Percentiles rank a stretch among this genome's conserved stretches.
These are phyloP conservation scores for Wickerhamiella sorbophila DNA, from an alignment of 805 yeast genomes.

Conservation along the genomic window DNA sequence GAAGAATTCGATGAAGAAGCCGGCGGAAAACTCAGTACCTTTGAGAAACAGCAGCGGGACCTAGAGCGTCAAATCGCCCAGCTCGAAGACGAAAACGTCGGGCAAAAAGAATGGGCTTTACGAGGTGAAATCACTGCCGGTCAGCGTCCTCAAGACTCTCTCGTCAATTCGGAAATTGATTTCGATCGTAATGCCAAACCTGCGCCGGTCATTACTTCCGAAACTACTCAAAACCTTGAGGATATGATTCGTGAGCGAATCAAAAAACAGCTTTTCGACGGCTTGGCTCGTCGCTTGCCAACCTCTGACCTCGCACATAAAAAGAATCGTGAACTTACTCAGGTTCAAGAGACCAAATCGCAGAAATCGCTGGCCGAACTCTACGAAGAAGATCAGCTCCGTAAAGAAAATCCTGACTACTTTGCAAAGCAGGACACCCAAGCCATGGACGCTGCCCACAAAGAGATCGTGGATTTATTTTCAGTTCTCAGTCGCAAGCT, in stretches of 20 bases:
- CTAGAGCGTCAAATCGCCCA: constrained; percentile 63
- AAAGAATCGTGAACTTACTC: constrained; percentile 31
- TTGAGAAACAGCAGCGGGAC: constrained; percentile 67
- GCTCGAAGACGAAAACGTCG: constrained; percentile 76
- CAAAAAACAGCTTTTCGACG: constrained; percentile 63
- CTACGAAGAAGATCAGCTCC: constrained; percentile 68
- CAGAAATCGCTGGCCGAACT: constrained; percentile 78
- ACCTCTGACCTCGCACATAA: constrained; percentile 28
- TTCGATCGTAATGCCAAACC: constrained; percentile 92
- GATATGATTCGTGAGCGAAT: constrained; percentile 80
- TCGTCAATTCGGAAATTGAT: constrained; percentile 60
- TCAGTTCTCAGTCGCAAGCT: constrained; percentile 50
- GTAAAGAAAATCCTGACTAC: constrained; percentile 28
- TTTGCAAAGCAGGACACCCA: constrained; percentile 39
- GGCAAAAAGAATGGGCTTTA: constrained; percentile 86
- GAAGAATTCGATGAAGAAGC: constrained; percentile 35
- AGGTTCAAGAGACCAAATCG: constrained; percentile 70
- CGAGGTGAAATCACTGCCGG: constrained; percentile 80
- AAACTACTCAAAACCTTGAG: constrained; percentile 72
- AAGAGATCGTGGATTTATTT: constrained; percentile 58
- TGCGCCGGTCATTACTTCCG: constrained; percentile 86
- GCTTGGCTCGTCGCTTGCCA: constrained; percentile 58
- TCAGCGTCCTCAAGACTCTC: constrained; percentile 72
- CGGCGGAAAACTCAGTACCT: constrained; percentile 45
- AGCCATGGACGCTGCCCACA: constrained; percentile 57